These are phyloP conservation scores for Mycena rebaudengoi DNA, from an alignment of 768 basidiomycete genomes.

Conservation along the genomic window DNA sequence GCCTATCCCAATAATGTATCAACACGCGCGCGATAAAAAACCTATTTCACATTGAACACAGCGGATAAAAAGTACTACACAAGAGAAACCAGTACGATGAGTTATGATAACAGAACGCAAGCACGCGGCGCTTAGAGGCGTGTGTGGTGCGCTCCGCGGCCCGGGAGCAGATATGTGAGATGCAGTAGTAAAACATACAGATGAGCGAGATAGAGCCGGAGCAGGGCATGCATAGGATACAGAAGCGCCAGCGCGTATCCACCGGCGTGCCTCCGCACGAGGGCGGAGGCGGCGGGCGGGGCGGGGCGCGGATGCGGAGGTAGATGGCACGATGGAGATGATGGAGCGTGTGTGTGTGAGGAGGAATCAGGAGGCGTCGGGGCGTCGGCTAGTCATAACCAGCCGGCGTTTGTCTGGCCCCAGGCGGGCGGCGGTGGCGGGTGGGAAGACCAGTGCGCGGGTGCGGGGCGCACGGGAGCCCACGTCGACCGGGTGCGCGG, in stretches of 20 bases:
- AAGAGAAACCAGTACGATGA: neutral
- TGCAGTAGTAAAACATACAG: conserved; percentile 52
- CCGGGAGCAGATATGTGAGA: conserved; percentile 31
- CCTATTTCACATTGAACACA: conserved; percentile 16
- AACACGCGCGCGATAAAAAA: too few relatives aligned
- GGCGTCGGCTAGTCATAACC: conserved; percentile 16
- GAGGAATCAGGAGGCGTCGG: neutral
- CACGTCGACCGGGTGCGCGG: conserved; percentile 39
- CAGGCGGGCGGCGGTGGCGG: conserved; percentile 7
- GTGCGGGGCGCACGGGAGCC: conserved; percentile 23
- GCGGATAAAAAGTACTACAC: conserved; percentile 5
- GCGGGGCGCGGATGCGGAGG: neutral
- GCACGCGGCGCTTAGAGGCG: neutral
- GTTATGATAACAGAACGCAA: neutral
- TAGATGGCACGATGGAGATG: neutral
- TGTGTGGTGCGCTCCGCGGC: conserved; percentile 10
- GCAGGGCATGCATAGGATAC: conserved; percentile 33
- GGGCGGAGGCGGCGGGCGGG: neutral
- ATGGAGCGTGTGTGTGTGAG: neutral
- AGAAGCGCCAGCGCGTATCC: conserved; percentile 45
- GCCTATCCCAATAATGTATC: too few relatives aligned
- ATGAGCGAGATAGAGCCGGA: conserved; percentile 53
- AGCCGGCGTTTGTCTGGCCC: conserved; percentile 10
- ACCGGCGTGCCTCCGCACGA: conserved; percentile 40
- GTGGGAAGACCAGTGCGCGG: conserved; percentile 15